These are phyloP conservation scores for Aegilops sharonensis DNA, from an alignment of 176 grass and related monocot genomes.

Conservation along the genomic window DNA sequence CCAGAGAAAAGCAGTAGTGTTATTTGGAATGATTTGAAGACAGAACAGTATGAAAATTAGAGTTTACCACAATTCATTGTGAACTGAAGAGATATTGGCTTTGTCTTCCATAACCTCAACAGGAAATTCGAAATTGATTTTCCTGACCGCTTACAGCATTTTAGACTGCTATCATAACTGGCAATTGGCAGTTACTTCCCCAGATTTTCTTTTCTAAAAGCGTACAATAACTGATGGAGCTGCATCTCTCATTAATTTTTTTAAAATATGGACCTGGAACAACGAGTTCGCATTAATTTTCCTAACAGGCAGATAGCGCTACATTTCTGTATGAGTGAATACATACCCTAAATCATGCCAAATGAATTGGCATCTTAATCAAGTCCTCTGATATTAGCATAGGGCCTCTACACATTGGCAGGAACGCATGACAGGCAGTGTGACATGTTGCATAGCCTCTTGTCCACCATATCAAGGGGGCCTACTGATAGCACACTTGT, in stretches of 20 bases:
- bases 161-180: not conserved
- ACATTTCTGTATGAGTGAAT: not conserved
- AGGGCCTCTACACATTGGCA: not conserved
- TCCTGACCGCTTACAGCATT: not conserved
- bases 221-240: not conserved
- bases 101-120: not conserved
- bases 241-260: not conserved
- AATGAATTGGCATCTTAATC: not conserved
- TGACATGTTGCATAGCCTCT: conserved; percentile 14
- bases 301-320: not conserved
- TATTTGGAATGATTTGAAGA: not conserved
- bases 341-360: not conserved
- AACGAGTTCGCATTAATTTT: not conserved
- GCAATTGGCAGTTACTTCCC: not conserved
- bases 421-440: not conserved
- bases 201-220: not conserved
- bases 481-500: not conserved
- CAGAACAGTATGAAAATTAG: not conserved
- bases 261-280: not conserved
- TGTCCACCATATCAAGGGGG: conserved; percentile 21
- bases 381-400: not conserved
- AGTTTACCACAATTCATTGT: not conserved
- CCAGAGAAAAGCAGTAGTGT: not conserved
- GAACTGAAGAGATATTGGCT: not conserved
- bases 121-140: not conserved